Evolutionary conservation across 2,329 filamentous ascomycete genomes (phyloP), one percentile per base, ranked within the genome.

Genomic region (Aureobasidium subglaciale): DNA sequence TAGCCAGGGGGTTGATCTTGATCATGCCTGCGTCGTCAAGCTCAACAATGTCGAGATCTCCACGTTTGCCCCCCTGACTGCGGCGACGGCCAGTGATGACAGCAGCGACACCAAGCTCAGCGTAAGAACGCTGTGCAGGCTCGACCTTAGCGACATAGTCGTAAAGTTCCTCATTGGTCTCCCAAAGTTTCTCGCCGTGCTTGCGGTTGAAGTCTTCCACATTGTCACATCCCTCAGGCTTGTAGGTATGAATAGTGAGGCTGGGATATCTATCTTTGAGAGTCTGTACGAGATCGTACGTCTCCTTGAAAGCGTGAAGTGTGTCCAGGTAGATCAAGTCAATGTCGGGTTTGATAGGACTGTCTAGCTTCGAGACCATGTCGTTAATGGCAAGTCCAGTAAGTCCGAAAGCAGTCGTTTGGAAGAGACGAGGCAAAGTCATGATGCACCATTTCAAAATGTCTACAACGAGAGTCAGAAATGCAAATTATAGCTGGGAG

Each of bases 141-240:
- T 99, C 93, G 46, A 99, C 93, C 78, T 99, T 99, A 75, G 91
- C 93, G 60, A 93, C 79, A 80, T 89, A 97, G 79, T 99, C 93
- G 74, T 99, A 99, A 66, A 92, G 81, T 67, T 96, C 88, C 48
- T 90, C 81, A 61, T 93, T 86, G 29, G 78, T 82, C 69, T 96
- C 87, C 85, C 91, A 99, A 45, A 97, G 76, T 62, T 83, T 82
- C 68, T 85, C 78, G 66, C 93, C 93, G 68, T 96, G 90, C 65
- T 83, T 85, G 59, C 80, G 76, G 69, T 90, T 87, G 67, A 99
- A 96, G 61, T 95, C 86, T 50, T 81, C 81, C 16, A 81, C 79
- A 0, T 80, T 90, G 56, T 86, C 80, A 65, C 82, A 81, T 50
- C 86, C 89, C 52, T 85, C 82, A 11, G 93, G 93, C 78, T 88